phyloP scores from a whole-genome alignment of 495 filamentous ascomycete species.

The Podospora pseudopauciseta region DNA sequence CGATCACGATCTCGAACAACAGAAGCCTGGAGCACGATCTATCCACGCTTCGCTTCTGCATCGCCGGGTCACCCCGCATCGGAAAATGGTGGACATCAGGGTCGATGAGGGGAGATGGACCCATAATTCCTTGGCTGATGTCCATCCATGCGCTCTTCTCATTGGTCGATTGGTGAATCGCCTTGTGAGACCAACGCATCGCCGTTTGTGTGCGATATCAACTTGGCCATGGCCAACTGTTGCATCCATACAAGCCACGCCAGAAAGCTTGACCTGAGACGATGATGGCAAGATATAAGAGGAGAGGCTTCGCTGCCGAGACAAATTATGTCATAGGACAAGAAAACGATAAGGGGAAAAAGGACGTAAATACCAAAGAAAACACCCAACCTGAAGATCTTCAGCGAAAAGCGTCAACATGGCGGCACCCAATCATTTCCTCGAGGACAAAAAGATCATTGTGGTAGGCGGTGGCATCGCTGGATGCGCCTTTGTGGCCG shows the following conservation, averaged over 20 bases:
- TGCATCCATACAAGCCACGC: too few relatives aligned
- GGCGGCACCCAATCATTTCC: constrained; percentile 20
- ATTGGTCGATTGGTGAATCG: neutral
- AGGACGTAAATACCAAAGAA: neutral
- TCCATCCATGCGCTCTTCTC: neutral
- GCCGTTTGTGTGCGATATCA: constrained; percentile 6
- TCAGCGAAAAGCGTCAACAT: neutral
- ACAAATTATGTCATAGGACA: neutral
- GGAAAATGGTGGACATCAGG: neutral
- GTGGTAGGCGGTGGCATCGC: constrained; percentile 38
- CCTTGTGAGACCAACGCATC: neutral
- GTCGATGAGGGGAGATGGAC: neutral
- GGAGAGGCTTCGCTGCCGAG: neutral
- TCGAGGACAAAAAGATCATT: constrained; percentile 36
- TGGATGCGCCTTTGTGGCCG: constrained; percentile 34
- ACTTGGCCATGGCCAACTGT: neutral
- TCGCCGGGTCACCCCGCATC: neutral
- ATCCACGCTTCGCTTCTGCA: neutral
- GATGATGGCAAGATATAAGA: neutral
- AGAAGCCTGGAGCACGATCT: neutral
- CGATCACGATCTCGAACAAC: neutral
- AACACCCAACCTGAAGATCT: neutral
- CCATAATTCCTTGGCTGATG: neutral
- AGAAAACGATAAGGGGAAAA: neutral
- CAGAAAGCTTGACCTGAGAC: neutral